A percentile compares a stretch with the other conserved stretches of the same genome.
Conservation (phyloP, 2,329 filamentous ascomycete species). For the Coniosporium tulheliwenetii region DNA sequence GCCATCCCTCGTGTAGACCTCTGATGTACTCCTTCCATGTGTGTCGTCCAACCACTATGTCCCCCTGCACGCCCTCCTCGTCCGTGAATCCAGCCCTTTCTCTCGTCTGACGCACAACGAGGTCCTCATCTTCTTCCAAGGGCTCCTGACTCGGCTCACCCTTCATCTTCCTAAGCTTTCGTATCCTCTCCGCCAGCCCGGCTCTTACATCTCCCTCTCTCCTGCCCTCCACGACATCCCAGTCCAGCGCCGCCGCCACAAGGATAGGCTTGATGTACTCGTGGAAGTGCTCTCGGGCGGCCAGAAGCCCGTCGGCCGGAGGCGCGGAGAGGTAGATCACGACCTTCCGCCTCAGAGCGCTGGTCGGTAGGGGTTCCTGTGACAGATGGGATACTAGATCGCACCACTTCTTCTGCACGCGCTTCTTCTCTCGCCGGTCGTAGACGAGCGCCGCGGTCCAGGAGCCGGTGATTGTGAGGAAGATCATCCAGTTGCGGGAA, state of each 20-base stretch:
- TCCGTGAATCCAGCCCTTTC: conserved; percentile 51
- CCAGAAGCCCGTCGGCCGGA: conserved; percentile 68
- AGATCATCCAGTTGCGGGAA: conserved; percentile 96
- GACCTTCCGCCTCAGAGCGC: conserved; percentile 64
- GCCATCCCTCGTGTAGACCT: conserved; percentile 89
- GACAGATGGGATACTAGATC: conserved; percentile 73
- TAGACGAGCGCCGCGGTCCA: conserved; percentile 75
- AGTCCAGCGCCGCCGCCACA: conserved; percentile 79
- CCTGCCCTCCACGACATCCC: conserved; percentile 87
- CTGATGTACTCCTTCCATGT: conserved; percentile 96
- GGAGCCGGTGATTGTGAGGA: conserved; percentile 62
- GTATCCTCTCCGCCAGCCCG: conserved; percentile 71
- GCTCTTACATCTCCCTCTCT: conserved; percentile 86
- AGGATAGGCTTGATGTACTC: conserved; percentile 92
- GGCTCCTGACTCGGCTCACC: conserved; percentile 32
- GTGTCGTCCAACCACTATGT: conserved; percentile 78
- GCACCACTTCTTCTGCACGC: conserved; percentile 73
- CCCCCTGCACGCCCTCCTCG: conserved; percentile 61
- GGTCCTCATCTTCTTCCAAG: conserved; percentile 38
- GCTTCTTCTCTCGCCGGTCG: conserved; percentile 80
- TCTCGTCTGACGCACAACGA: conserved; percentile 47
- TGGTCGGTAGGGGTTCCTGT: conserved; percentile 55
- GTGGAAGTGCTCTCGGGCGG: conserved; percentile 87
- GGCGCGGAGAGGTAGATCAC: conserved; percentile 77
- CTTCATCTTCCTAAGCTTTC: conserved; percentile 45